Evolutionary conservation across 2,329 filamentous ascomycete genomes (phyloP).

Genomic region (Penicillium sp.): DNA sequence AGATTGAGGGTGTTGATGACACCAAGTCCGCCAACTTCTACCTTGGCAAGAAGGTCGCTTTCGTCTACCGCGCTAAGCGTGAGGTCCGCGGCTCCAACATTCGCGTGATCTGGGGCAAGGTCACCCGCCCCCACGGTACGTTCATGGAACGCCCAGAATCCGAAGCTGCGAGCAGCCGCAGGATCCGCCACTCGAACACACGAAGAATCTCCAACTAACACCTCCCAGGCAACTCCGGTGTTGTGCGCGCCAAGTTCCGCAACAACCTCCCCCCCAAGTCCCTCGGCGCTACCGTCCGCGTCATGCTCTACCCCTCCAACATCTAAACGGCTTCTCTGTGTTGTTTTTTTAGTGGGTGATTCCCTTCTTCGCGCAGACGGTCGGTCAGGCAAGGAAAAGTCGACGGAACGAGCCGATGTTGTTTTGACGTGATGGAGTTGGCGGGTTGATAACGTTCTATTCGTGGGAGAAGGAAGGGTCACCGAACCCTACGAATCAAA

Average conservation of each 20-base stretch:
- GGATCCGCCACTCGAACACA: not conserved
- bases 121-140: constrained; percentile 91
- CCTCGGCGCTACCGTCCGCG: constrained; percentile 92
- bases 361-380: constrained; percentile 40
- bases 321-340: constrained; percentile 67
- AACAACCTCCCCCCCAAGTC: constrained; percentile 94
- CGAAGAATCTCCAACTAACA: constrained; percentile 4
- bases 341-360: constrained; percentile 34
- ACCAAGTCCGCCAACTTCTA: constrained; percentile 94
- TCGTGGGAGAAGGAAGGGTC: constrained; percentile 43
- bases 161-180: not conserved
- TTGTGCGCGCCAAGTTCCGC: constrained; percentile 96
- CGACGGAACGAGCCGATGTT: constrained; percentile 40
- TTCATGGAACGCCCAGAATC: constrained; percentile 21
- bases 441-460: constrained; percentile 41
- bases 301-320: constrained; percentile 98
- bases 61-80: constrained; percentile 94
- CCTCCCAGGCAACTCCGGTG: constrained; percentile 83
- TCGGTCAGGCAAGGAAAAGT: constrained; percentile 39
- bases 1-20: constrained; percentile 97
- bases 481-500: constrained; percentile 42
- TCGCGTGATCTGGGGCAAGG: constrained; percentile 98
- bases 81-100: constrained; percentile 98
- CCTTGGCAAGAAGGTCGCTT: constrained; percentile 97
- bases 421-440: constrained; percentile 42